Base-by-base conservation (phyloP, 441 rosid species). In the Bruguiera hainesii region DNA sequence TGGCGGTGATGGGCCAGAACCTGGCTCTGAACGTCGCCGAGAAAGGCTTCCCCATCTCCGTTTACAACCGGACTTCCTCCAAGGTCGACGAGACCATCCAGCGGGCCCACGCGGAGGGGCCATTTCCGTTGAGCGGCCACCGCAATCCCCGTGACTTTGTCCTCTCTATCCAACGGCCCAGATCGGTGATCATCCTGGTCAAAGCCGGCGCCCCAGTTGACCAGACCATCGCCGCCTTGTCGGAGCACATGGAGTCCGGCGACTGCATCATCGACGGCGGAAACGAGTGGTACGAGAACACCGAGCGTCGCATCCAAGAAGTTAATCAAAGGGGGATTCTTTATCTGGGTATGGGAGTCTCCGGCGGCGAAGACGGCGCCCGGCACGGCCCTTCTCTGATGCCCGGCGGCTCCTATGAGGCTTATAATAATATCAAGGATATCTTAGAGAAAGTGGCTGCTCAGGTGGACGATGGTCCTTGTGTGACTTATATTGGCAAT, bases 1-100 rank as follows among this genome's bases (percentile, higher is more conserved):
- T 93, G 15, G 98, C 98, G 68, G 98, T 93, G 7, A 93, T 93
- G 97, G 98, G 97, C 21, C 98, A 90, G 30, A 93, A 93, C 80
- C 83, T 93, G 37, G 96, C 97, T 72, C 79, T 93, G 1, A 93
- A 93, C 85, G 79, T 93, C 71, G 94, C 96, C 72, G 96, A 90
- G 64, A 90, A 90, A 78, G 96, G 97, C 53, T 93, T 93, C 77
- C 96, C 96, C 1, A 90, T 93, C 83, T 93, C 98, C 52, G 97
- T 90, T 75, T 90, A 90, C 82, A 93, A 93, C 66, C 89, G 97
- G 26, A 90, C 96, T 21, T 31, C 90, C 8, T 83, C 98, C 76
- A 91, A 93, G 69, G 91, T 89, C 73, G 97, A 93, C 77, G 96
- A 93, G 51, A 89, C 98, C 29, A 60, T 89, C 66, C 82, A 81